These are phyloP conservation scores for Ustilago curta DNA, from an alignment of 1,284 basidiomycete genomes.

Conservation along the genomic window DNA sequence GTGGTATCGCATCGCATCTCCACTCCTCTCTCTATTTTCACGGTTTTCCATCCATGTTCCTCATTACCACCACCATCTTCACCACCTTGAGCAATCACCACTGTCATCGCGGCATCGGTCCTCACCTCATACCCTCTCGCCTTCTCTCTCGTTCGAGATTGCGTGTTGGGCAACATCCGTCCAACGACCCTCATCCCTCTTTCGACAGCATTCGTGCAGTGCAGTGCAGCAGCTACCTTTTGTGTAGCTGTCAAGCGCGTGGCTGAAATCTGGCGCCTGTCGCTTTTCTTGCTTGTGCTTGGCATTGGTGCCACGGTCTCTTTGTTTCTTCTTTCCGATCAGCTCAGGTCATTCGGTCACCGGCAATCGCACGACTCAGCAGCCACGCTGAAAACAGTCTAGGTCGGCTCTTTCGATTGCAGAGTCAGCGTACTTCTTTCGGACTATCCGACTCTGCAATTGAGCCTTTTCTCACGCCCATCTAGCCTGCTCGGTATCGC, in stretches of 20 bases:
- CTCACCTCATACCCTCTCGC: neutral
- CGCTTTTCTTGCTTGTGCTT: neutral
- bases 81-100: neutral
- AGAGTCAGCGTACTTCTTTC: neutral
- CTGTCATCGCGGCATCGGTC: neutral
- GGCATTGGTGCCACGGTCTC: neutral
- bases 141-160: neutral
- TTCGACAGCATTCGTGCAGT: neutral
- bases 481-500: neutral
- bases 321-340: neutral
- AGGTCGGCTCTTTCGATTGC: neutral
- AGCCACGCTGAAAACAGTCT: neutral
- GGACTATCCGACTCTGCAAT: neutral
- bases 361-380: slow-evolving; percentile 1
- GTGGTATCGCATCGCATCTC: neutral
- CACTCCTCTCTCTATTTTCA: neutral
- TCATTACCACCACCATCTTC: neutral
- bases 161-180: neutral
- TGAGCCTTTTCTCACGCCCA: neutral
- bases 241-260: neutral
- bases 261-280: neutral
- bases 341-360: slow-evolving; percentile 2
- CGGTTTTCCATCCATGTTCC: neutral
- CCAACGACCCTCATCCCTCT: neutral
- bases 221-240: neutral